These are phyloP conservation scores for Ustilago trichophora DNA, from an alignment of 1,284 basidiomycete genomes.

Conservation along the genomic window DNA sequence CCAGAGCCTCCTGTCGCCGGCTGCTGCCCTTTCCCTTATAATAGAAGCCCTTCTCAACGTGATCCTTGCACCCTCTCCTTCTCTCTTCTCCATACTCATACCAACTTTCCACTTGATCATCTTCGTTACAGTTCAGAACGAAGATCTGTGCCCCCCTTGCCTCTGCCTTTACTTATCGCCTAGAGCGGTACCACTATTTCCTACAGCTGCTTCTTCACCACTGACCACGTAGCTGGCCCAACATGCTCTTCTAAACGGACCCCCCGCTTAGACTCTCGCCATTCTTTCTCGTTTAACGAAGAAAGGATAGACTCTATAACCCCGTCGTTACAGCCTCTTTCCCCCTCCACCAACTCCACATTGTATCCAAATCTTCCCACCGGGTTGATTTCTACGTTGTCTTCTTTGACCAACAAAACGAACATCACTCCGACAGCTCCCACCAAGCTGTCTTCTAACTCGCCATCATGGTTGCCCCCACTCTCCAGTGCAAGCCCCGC, in stretches of 20 bases:
- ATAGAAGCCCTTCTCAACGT: background rate
- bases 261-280: slow-evolving; percentile 33
- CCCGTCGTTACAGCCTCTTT: slow-evolving; percentile 40
- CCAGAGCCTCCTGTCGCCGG: slow-evolving; percentile 13
- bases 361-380: slow-evolving; percentile 35
- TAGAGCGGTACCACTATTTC: slow-evolving; percentile 33
- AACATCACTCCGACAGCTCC: slow-evolving; percentile 39
- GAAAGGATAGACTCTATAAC: slow-evolving; percentile 47
- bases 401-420: slow-evolving; percentile 35
- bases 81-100: slow-evolving; percentile 1
- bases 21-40: slow-evolving; percentile 22
- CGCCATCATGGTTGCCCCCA: slow-evolving; percentile 49
- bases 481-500: slow-evolving; percentile 36
- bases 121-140: slow-evolving; percentile 7
- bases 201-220: slow-evolving; percentile 43
- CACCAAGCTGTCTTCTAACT: slow-evolving; percentile 37
- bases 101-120: slow-evolving; percentile 9
- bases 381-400: slow-evolving; percentile 55
- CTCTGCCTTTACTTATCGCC: no score
- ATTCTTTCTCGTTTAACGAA: slow-evolving; percentile 47
- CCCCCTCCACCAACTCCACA: slow-evolving; percentile 26
- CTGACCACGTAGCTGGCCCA: slow-evolving; percentile 53
- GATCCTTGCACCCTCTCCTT: background rate
- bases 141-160: slow-evolving; percentile 11
- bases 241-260: slow-evolving; percentile 53